A percentile compares a stretch with the other conserved stretches of the same genome.
These are phyloP conservation scores for Lablab purpureus DNA, from an alignment of 306 rosid genomes.

Conservation along the genomic window DNA sequence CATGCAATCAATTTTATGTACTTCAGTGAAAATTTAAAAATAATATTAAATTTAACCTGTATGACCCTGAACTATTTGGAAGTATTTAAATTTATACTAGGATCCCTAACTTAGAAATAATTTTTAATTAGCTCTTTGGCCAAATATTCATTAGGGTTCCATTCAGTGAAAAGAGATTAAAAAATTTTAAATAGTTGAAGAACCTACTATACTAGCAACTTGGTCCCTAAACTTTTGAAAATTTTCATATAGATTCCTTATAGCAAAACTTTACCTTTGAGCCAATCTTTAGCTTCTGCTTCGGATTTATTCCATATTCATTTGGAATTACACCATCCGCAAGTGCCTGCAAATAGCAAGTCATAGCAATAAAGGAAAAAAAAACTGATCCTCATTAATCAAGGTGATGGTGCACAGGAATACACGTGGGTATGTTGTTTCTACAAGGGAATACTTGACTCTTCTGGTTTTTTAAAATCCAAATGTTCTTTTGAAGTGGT, in stretches of 20 bases:
- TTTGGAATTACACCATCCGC: constrained; percentile 99
- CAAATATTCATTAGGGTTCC: background rate
- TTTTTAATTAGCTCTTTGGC: background rate
- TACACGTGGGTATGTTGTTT: constrained; percentile 19
- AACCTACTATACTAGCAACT: background rate
- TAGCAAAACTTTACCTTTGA: constrained; percentile 68
- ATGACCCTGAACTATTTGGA: background rate
- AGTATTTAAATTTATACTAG: background rate
- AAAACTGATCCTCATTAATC: background rate
- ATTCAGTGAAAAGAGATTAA: background rate
- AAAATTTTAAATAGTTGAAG: background rate
- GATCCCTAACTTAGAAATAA: background rate
- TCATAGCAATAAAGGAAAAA: constrained; percentile 36
- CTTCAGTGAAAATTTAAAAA: background rate
- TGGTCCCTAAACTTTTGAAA: background rate
- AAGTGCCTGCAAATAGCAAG: constrained; percentile 68
- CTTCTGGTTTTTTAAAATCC: constrained; percentile 2
- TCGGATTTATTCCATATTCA: constrained; percentile 94
- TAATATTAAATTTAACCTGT: background rate
- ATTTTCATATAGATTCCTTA: constrained; percentile 14
- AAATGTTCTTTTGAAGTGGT: constrained; percentile 19
- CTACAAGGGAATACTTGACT: constrained; percentile 6
- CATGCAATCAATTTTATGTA: background rate
- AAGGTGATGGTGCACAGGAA: constrained; percentile 45
- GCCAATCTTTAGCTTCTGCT: constrained; percentile 94